Percentiles rank a stretch among this genome's conserved stretches.
These are phyloP conservation scores for Aspergillus neoniger DNA, from an alignment of 2,329 filamentous ascomycete species.

Conservation along the genomic window DNA sequence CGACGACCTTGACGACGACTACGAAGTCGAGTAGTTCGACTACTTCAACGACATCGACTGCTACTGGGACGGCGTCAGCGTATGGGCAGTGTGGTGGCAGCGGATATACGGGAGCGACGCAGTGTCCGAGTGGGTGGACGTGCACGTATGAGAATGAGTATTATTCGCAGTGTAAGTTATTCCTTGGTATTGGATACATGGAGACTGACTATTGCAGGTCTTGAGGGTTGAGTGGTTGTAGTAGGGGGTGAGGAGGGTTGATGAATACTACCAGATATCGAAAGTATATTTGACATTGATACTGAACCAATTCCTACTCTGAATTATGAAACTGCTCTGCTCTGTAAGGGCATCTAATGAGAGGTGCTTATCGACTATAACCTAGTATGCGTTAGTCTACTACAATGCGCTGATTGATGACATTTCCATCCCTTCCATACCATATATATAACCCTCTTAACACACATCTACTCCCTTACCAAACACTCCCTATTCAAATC, in stretches of 20 bases:
- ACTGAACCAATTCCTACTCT: no score
- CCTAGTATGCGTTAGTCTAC: no score
- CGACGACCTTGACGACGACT: slow-evolving; percentile 14
- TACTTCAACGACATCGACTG: slow-evolving; percentile 10
- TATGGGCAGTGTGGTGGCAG: slow-evolving; percentile 24
- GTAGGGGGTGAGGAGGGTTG: neutral
- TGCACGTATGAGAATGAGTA: slow-evolving; percentile 18
- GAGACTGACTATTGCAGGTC: neutral
- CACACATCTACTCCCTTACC: neutral
- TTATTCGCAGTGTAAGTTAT: slow-evolving; percentile 22
- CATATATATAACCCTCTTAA: neutral
- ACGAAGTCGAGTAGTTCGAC: neutral
- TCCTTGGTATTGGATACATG: neutral
- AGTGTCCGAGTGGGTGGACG: slow-evolving; percentile 21
- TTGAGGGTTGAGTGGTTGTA: neutral
- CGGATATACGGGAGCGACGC: slow-evolving; percentile 20
- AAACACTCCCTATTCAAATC: slow-evolving; percentile 16
- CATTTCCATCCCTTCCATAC: no score
- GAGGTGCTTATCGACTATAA: no score
- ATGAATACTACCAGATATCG: no score
- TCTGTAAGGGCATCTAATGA: neutral
- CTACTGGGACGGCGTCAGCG: slow-evolving; percentile 10
- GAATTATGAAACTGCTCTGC: no score
- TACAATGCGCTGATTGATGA: no score
- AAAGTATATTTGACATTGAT: no score